Evolutionary conservation across 495 filamentous ascomycete genomes (phyloP), one percentile per base, ranked within the genome.

Genomic region (Xylaria intraflava): DNA sequence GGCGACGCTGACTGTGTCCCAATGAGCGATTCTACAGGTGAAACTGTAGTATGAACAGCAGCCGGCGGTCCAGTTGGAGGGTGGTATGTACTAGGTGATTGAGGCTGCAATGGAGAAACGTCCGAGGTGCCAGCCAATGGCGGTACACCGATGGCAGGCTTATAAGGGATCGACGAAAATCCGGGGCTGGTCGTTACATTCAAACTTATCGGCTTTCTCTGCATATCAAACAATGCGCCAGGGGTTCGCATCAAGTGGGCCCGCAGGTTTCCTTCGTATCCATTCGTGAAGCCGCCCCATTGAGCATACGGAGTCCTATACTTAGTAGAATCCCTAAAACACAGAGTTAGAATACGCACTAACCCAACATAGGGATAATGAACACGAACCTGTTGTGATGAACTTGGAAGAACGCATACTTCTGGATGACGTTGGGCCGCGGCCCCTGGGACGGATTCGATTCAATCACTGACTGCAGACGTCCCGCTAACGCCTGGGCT

Each of bases 201-300:
- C 36, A 62, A 59, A 14, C 58, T 42, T 24, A 46, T 43, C 22
- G 64, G 56, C 36, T 51, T 61, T 12, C 49, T 62, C 20, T 51
- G 63, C 39, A 66, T 56, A 2, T 59, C 68, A 11, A 66, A 65
- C 1, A 76, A 55, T 3, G 67, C 67, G 22, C 69, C 65, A 26
- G 69, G 71, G 10, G 72, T 65, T 39, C 65, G 69, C 53, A 72
- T 65, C 50, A 78, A 51, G 53, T 79, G 75, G 6, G 70, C 70
- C 27, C 70, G 61, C 6, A 77, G 59, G 12, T 69, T 75, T 12
- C 75, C 77, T 54, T 79, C 75, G 41, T 80, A 82, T 4, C 77
- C 78, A 50, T 82, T 80, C 11, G 75, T 77, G 54, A 80, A 80
- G 0, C 76, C 78, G 27, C 73, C 73, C 63, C 69, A 72, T 10